phyloP scores from a whole-genome alignment of 1,284 basidiomycete species.

The Moniliella sp. region DNA sequence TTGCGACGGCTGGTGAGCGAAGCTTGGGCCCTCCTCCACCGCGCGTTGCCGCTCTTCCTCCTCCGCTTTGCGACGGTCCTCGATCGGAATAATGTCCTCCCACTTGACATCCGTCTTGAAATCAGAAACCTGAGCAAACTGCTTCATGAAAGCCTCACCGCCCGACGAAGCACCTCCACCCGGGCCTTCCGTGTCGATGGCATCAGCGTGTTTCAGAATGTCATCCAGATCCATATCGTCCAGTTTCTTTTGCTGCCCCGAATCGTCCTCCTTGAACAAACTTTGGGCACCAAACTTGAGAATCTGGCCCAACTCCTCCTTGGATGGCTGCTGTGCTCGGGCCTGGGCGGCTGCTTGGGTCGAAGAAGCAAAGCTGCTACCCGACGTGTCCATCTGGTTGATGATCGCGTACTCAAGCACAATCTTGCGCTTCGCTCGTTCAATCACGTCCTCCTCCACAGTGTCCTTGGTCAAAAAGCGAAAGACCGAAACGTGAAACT shows the following conservation, averaged over 20 bases:
- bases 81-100: conserved; percentile 94
- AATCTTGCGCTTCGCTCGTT: conserved; percentile 97
- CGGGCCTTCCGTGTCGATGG: conserved; percentile 68
- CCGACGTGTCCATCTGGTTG: conserved; percentile 98
- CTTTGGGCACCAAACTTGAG: conserved; percentile 96
- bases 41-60: conserved; percentile 32
- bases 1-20: conserved; percentile 40
- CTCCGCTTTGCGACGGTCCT: conserved; percentile 67
- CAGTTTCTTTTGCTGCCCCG: conserved; percentile 75
- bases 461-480: conserved; percentile 93
- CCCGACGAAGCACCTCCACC: conserved; percentile 58
- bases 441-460: conserved; percentile 93
- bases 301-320: conserved; percentile 92
- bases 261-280: conserved; percentile 85
- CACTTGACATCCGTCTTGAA: conserved; percentile 80
- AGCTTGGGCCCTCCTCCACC: conserved; percentile 45
- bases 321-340: conserved; percentile 42
- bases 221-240: conserved; percentile 99
- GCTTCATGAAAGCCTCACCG: conserved; percentile 82
- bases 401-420: conserved; percentile 98
- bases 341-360: conserved; percentile 6
- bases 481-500: conserved; percentile 92
- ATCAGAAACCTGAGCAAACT: conserved; percentile 86
- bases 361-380: conserved; percentile 69
- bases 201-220: conserved; percentile 84